A percentile compares a stretch with the other conserved stretches of the same genome.
Evolutionary conservation across 306 rosid species (phyloP).

Genomic region (Quercus suber): DNA sequence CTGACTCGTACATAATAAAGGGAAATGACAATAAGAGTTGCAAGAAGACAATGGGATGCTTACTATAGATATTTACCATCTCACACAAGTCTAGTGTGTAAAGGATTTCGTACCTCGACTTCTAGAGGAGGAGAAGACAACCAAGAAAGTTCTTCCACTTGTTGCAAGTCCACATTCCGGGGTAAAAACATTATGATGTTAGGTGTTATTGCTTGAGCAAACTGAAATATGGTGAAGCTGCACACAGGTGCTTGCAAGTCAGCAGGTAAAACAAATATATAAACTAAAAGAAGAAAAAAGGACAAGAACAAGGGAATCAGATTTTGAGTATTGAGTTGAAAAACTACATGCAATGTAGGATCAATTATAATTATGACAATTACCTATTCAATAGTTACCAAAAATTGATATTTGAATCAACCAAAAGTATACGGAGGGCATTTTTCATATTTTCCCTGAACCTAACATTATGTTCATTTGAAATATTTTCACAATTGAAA

Average conservation of each 20-base stretch:
- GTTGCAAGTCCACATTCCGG: slow-evolving; percentile 27
- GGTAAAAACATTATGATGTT: slow-evolving; percentile 38
- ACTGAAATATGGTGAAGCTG: slow-evolving; percentile 31
- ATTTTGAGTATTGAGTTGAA: neutral
- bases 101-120: slow-evolving; percentile 21
- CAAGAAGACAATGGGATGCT: neutral
- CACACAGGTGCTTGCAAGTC: neutral
- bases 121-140: slow-evolving; percentile 37
- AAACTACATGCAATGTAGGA: neutral
- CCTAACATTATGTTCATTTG: too few relatives aligned
- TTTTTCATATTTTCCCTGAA: too few relatives aligned
- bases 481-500: too few relatives aligned
- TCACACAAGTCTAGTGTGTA: neutral
- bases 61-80: neutral
- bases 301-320: neutral
- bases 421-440: too few relatives aligned
- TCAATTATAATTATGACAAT: too few relatives aligned
- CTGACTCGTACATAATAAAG: neutral
- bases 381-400: too few relatives aligned
- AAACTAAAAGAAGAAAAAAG: neutral
- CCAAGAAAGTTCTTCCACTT: slow-evolving; percentile 35
- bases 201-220: slow-evolving; percentile 32
- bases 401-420: too few relatives aligned
- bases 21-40: too few relatives aligned
- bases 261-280: neutral